Evolutionary conservation across 2,329 filamentous ascomycete genomes (phyloP), one percentile per base, ranked within the genome.

Genomic region (Claviceps pazoutovae): DNA sequence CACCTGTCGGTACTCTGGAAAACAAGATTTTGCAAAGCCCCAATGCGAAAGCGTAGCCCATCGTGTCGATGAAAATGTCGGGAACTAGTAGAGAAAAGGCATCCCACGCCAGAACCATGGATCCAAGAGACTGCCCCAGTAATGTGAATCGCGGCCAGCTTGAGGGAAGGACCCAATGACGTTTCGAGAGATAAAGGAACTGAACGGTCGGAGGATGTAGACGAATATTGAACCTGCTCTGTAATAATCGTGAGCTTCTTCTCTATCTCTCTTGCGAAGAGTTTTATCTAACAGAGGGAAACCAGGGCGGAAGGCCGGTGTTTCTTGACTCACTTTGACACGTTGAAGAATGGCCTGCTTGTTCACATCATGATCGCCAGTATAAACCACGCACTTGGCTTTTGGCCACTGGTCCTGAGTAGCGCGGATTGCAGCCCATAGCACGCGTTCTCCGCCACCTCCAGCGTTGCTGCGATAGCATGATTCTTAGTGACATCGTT

Each of bases 31-130:
- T 93, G 66, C 77, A 86, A 3, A 96, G 74, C 8, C 87, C 88
- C 11, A 95, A 78, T 0, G 86, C 79, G 64, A 97, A 98, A 26
- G 91, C 89, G 62, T 96, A 98, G 56, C 93, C 93, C 90, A 98
- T 96, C 2, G 93, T 98, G 64, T 98, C 93, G 60, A 98, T 76
- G 65, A 97, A 95, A 50, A 97, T 78, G 65, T 98, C 93, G 0
- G 93, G 93, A 0, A 91, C 86, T 2, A 97, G 75, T 2, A 96
- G 79, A n/a, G 80, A 84, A 65, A 98, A 93, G 11, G 91, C 91
- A 62, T 98, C 91, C 75, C 88, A 93, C 26, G 86, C 90, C 51
- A 98, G 75, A 30, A 95, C 65, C 46, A 98, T 64, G 5, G 90
- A 96, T 43, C 93, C 93, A 3, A 97, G 63, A 2, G 88, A 95